Evolutionary conservation across 495 filamentous ascomycete genomes (phyloP).

Genomic region (Neurospora terricola): DNA sequence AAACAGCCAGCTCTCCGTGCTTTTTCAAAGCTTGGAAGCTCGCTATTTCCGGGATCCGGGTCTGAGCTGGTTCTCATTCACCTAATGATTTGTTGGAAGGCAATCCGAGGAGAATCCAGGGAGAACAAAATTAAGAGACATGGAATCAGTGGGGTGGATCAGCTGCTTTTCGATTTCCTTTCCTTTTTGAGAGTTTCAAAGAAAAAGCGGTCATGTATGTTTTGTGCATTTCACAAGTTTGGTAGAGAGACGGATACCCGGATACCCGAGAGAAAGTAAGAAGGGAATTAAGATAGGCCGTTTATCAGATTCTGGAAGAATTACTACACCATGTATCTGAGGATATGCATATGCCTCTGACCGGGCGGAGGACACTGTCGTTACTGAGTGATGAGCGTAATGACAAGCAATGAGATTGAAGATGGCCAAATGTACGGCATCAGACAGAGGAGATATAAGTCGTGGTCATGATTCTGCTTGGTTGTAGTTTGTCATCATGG

Average conservation of each 20-base stretch:
- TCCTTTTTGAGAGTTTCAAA: not conserved
- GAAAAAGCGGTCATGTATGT: not conserved
- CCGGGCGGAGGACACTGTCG: not conserved
- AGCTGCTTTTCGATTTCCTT: not conserved
- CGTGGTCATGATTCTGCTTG: not conserved
- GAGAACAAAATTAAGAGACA: not conserved
- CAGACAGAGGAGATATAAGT: not conserved
- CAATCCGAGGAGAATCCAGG: not conserved
- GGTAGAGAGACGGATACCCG: not conserved
- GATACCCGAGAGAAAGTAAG: not conserved
- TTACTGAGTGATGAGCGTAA: not conserved
- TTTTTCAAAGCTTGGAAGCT: not conserved
- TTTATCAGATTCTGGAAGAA: not conserved
- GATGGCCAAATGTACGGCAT: not conserved
- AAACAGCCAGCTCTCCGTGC: not conserved
- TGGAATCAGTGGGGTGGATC: not conserved
- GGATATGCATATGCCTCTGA: not conserved
- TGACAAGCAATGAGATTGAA: not conserved
- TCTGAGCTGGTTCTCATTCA: not conserved
- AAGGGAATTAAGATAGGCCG: not conserved
- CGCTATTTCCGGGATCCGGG: not conserved
- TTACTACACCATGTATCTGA: constrained; percentile 5
- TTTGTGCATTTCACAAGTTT: not conserved
- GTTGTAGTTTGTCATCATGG: not conserved
- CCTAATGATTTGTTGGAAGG: not conserved